Base-by-base conservation (phyloP, 805 yeast genomes). In the Sporopachydermia quercuum region DNA sequence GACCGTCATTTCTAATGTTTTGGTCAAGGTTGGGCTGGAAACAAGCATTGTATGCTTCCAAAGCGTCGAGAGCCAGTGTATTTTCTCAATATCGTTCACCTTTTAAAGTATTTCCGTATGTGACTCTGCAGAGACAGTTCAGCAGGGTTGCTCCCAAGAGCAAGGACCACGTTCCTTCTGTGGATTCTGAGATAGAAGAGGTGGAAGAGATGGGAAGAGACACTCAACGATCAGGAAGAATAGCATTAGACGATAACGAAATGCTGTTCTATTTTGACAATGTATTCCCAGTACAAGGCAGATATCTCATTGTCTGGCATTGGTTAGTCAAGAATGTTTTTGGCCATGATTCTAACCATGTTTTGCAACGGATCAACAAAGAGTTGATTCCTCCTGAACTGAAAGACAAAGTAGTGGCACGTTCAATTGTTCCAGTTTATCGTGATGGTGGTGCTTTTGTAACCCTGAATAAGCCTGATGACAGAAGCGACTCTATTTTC, bases 371-470 rank as follows among this genome's bases (percentile, higher is more conserved):
- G 18, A 43, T 44, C 16, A 27, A 44, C 4, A 39, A 42, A 18
- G 45, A 38, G 14, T 41, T 50, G n/a, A 37, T 56, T 15, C 57
- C 60, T 13, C 27, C 30, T 3, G 51, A 37, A 18, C 44, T 44
- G 3, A 39, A 15, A 19, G 13, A 19, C 3, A 11, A 49, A 14
- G 49, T 76, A 16, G 58, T 66, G 18, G 62, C 84, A 38, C 64
- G 70, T 4, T 75, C 76, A 2, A 66, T 84, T 19, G 71, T 78
- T 19, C 80, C 91, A 0, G 70, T 87, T 41, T 66, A 64, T 42
- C 66, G 94, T 44, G 98, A 91, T 52, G 95, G 96, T 39, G 97
- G 97, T 36, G 96, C 85, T 2, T 87, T 89, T 66, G 91, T 84
- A 30, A 79, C 78, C 47, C 79, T 79, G 49, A 57, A 62, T 19